These are phyloP conservation scores for Yamadazyma kitorensis DNA, from an alignment of 805 yeast species.

Conservation along the genomic window DNA sequence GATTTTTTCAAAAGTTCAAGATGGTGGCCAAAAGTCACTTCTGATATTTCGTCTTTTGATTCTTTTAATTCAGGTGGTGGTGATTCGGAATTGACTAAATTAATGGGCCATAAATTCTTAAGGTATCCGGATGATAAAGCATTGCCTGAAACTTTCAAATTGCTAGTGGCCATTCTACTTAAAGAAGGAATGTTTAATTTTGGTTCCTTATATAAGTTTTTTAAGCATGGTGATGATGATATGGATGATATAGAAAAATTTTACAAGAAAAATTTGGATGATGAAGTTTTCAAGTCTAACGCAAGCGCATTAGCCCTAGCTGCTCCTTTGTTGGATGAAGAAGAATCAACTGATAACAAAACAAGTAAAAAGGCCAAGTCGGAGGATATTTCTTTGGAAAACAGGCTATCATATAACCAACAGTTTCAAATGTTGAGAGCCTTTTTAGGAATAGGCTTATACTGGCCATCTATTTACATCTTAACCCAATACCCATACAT, in stretches of 20 bases:
- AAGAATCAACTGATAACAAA: slow-evolving; percentile 31
- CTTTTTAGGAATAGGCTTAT: slow-evolving; percentile 56
- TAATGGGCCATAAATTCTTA: slow-evolving; percentile 47
- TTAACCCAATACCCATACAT: slow-evolving; percentile 62
- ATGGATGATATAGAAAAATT: slow-evolving; percentile 42
- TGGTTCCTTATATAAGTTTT: slow-evolving; percentile 53
- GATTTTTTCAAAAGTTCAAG: slow-evolving; percentile 49
- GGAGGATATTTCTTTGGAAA: not conserved
- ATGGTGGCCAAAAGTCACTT: slow-evolving; percentile 61
- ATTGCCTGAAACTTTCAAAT: slow-evolving; percentile 42
- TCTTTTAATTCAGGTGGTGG: slow-evolving; percentile 55
- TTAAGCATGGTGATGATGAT: slow-evolving; percentile 51
- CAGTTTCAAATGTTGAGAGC: slow-evolving; percentile 45
- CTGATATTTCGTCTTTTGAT: slow-evolving; percentile 31
- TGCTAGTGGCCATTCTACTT: slow-evolving; percentile 53
- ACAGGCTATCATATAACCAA: slow-evolving; percentile 11
- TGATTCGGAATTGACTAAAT: slow-evolving; percentile 49
- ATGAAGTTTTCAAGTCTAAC: slow-evolving; percentile 56
- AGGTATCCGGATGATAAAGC: slow-evolving; percentile 29
- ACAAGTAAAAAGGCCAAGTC: not conserved
- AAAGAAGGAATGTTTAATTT: slow-evolving; percentile 66
- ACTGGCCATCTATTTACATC: slow-evolving; percentile 59
- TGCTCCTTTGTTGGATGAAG: slow-evolving; percentile 74
- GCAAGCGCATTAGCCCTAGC: slow-evolving; percentile 85
- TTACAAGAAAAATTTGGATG: slow-evolving; percentile 48